Evolutionary conservation across 2,329 filamentous ascomycete genomes (phyloP).

Genomic region (Aspergillus pseudoviridinutans): DNA sequence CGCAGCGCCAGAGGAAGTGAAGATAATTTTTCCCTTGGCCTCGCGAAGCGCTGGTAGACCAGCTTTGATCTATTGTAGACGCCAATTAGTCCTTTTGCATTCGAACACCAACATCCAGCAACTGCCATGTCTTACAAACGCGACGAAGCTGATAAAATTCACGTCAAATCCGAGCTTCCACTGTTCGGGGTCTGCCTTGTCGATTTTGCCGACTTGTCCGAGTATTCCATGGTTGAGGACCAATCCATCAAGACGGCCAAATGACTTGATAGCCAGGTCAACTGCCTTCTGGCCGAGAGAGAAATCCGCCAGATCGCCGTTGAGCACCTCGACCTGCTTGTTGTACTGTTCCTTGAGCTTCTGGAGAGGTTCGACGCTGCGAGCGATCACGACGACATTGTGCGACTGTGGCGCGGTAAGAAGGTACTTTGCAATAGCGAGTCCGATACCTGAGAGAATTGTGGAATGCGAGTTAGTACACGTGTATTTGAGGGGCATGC

Average conservation of each 20-base stretch:
- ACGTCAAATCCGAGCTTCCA: conserved; percentile 76
- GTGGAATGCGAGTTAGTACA: neutral
- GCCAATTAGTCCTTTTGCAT: neutral
- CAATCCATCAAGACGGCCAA: conserved; percentile 71
- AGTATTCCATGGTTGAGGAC: conserved; percentile 86
- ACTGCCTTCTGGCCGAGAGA: conserved; percentile 58
- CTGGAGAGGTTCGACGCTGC: conserved; percentile 51
- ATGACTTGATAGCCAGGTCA: conserved; percentile 61
- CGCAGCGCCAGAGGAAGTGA: conserved; percentile 35
- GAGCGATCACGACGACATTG: conserved; percentile 57
- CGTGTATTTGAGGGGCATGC: neutral
- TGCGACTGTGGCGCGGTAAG: conserved; percentile 47
- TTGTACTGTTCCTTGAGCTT: conserved; percentile 52
- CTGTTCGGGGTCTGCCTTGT: conserved; percentile 62
- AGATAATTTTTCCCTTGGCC: conserved; percentile 32
- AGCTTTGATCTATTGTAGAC: conserved; percentile 22
- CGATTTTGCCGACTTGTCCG: conserved; percentile 68
- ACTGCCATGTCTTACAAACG: conserved; percentile 56
- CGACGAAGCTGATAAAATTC: conserved; percentile 81
- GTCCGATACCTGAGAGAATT: conserved; percentile 52
- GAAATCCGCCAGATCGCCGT: conserved; percentile 55
- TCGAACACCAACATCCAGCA: neutral
- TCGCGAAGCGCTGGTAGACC: conserved; percentile 30
- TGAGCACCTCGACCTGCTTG: conserved; percentile 52
- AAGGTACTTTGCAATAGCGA: conserved; percentile 57